Conservation (phyloP, 2,329 filamentous ascomycete genomes). For the Tolypocladium ovalisporum region DNA sequence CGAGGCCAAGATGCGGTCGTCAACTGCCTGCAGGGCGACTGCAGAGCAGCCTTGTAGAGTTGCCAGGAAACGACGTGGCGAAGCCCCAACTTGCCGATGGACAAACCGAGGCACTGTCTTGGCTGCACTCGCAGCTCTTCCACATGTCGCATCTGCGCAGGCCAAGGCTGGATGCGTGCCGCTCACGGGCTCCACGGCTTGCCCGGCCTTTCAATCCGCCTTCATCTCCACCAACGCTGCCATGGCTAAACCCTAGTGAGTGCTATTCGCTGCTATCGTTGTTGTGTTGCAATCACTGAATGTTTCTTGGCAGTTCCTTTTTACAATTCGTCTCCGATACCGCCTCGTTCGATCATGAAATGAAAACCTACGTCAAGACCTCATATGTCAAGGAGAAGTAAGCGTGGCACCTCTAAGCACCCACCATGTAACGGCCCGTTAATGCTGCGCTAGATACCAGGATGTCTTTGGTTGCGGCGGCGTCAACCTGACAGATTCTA, state of each 20-base stretch:
- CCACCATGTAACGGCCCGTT: background rate
- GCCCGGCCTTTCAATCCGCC: slow-evolving; percentile 60
- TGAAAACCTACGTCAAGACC: slow-evolving; percentile 62
- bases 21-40: background rate
- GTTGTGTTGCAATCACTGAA: background rate
- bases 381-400: slow-evolving; percentile 72
- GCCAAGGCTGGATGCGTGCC: slow-evolving; percentile 44
- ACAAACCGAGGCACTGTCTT: slow-evolving; percentile 5
- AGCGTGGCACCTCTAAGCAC: slow-evolving; percentile 17
- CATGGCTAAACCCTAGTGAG: slow-evolving; percentile 55
- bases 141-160: slow-evolving; percentile 25
- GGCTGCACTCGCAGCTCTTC: slow-evolving; percentile 14
- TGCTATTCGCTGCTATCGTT: slow-evolving; percentile 7
- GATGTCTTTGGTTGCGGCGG: slow-evolving; percentile 68
- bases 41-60: background rate
- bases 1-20: background rate
- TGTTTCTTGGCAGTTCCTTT: slow-evolving; percentile 55
- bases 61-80: background rate
- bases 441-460: slow-evolving; percentile 53
- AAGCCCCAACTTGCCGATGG: background rate
- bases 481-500: slow-evolving; percentile 68
- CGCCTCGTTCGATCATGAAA: slow-evolving; percentile 63
- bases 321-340: slow-evolving; percentile 69
- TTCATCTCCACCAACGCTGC: slow-evolving; percentile 56
- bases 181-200: slow-evolving; percentile 56